Conservation (phyloP, 805 yeast species). For the Candida pseudofarinosa region DNA sequence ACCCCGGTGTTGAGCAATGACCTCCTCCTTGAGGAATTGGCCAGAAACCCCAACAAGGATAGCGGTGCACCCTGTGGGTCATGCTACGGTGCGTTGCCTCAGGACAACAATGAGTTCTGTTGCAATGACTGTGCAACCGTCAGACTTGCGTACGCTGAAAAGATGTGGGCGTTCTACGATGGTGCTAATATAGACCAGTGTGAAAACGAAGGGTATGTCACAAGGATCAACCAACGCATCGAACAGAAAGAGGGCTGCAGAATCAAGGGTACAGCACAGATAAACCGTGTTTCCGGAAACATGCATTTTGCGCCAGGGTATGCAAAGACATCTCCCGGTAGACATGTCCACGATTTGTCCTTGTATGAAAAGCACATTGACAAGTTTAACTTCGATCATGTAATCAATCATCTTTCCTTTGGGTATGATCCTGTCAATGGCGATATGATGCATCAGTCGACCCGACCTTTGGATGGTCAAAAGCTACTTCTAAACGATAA, state of each 20-base stretch:
- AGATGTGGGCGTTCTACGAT: slow-evolving; percentile 86
- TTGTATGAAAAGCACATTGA: slow-evolving; percentile 53
- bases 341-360: slow-evolving; percentile 83
- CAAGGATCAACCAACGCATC: slow-evolving; percentile 52
- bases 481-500: slow-evolving; percentile 42
- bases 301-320: slow-evolving; percentile 96
- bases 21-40: slow-evolving; percentile 23
- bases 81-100: slow-evolving; percentile 82
- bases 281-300: slow-evolving; percentile 86
- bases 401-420: slow-evolving; percentile 76
- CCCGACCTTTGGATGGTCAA: slow-evolving; percentile 67
- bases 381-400: slow-evolving; percentile 72
- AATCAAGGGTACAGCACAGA: slow-evolving; percentile 69
- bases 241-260: slow-evolving; percentile 76
- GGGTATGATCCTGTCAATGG: slow-evolving; percentile 53
- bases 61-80: slow-evolving; percentile 66
- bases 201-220: slow-evolving; percentile 81
- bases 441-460: slow-evolving; percentile 33
- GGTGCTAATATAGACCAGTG: slow-evolving; percentile 88
- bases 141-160: slow-evolving; percentile 68
- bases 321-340: slow-evolving; percentile 52
- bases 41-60: slow-evolving; percentile 28
- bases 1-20: slow-evolving; percentile 19
- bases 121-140: slow-evolving; percentile 87
- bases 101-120: slow-evolving; percentile 51